These are phyloP conservation scores for Jackrogersella multiformis DNA, from an alignment of 495 filamentous ascomycete species.

Conservation along the genomic window DNA sequence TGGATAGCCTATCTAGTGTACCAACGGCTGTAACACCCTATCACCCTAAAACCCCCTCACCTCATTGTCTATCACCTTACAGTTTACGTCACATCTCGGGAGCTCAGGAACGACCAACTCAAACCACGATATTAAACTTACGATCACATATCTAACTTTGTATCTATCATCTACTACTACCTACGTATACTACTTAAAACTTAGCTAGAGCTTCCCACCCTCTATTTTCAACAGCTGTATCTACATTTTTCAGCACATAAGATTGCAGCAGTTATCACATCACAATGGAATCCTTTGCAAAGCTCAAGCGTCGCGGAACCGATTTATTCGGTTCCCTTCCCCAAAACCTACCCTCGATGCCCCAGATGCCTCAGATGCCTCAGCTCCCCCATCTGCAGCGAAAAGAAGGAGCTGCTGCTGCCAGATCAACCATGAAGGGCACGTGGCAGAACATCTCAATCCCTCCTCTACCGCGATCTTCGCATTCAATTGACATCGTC, in stretches of 20 bases:
- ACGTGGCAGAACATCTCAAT: constrained; percentile 66
- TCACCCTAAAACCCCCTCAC: background rate
- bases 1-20: no score
- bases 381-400: constrained; percentile 36
- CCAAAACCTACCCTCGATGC: constrained; percentile 48
- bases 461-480: constrained; percentile 69
- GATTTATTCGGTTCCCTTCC: constrained; percentile 54
- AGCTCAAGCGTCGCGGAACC: constrained; percentile 56
- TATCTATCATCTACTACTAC: background rate
- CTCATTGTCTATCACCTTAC: constrained; percentile 12
- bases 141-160: background rate
- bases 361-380: constrained; percentile 34
- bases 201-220: background rate
- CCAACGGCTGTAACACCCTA: background rate
- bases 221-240: background rate
- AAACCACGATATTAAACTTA: background rate
- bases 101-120: constrained; percentile 19
- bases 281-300: constrained; percentile 56
- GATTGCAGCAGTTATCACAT: background rate
- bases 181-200: background rate
- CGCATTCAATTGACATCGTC: constrained; percentile 74
- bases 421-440: constrained; percentile 57
- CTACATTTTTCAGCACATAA: background rate
- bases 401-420: background rate
- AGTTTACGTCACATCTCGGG: constrained; percentile 23